Percentiles rank a stretch among this genome's conserved stretches.
Conservation (phyloP, 2,329 filamentous ascomycete species). For the Geosmithia flava region DNA sequence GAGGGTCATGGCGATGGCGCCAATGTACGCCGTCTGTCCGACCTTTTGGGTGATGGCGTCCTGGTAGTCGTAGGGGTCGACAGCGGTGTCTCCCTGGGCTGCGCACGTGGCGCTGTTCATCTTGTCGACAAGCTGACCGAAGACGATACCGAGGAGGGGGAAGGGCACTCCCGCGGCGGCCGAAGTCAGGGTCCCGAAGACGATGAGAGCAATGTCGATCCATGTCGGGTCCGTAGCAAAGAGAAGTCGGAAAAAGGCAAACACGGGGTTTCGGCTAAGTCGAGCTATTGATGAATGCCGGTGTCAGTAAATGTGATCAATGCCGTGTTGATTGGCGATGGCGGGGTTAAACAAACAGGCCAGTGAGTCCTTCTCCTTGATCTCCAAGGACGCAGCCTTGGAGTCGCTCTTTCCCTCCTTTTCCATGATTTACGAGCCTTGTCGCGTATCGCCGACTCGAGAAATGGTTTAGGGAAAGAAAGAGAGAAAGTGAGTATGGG, state of each 20-base stretch:
- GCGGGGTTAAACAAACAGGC: background rate
- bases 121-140: slow-evolving; percentile 55
- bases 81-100: slow-evolving; percentile 52
- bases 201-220: slow-evolving; percentile 4
- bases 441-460: background rate
- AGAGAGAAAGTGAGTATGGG: background rate
- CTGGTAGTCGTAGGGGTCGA: slow-evolving; percentile 31
- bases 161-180: slow-evolving; percentile 65
- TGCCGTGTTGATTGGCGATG: background rate
- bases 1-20: slow-evolving; percentile 60
- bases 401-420: background rate
- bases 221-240: slow-evolving; percentile 6
- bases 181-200: slow-evolving; percentile 23
- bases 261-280: background rate
- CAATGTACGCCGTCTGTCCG: slow-evolving; percentile 28
- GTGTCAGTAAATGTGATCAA: too few relatives aligned
- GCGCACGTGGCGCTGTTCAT: slow-evolving; percentile 36
- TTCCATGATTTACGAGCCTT: background rate
- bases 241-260: slow-evolving; percentile 2
- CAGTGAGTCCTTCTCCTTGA: background rate
- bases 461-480: background rate
- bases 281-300: background rate
- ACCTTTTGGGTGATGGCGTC: background rate
- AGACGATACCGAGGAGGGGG: slow-evolving; percentile 72
- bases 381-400: background rate